phyloP scores from a whole-genome alignment of 805 yeast genomes.

The Wickerhamomyces tratensis region DNA sequence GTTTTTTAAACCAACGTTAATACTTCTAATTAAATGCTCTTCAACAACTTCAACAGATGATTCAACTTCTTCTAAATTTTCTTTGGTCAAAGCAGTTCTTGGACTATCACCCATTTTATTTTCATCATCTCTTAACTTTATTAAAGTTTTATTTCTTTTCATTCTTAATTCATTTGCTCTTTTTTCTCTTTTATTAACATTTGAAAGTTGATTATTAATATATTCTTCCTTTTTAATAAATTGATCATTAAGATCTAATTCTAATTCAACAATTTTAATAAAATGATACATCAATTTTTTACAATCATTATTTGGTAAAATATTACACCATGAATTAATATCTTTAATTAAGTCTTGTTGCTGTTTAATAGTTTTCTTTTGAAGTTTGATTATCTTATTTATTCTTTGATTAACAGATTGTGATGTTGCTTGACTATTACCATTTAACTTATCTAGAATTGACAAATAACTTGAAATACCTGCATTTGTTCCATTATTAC shows the following conservation, averaged over 20 bases:
- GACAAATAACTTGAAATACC: constrained; percentile 2
- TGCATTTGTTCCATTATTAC: background rate
- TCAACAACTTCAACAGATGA: constrained; percentile 43
- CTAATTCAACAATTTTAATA: constrained; percentile 26
- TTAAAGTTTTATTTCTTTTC: constrained; percentile 27
- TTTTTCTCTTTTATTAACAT: constrained; percentile 40
- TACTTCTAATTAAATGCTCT: constrained; percentile 38
- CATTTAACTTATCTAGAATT: constrained; percentile 15
- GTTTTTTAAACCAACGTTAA: constrained; percentile 33
- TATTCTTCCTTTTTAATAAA: constrained; percentile 32
- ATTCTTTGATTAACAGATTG: constrained; percentile 22
- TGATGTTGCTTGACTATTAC: constrained; percentile 16
- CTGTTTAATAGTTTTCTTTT: constrained; percentile 26
- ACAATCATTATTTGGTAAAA: constrained; percentile 29
- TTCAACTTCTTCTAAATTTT: constrained; percentile 40
- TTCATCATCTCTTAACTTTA: constrained; percentile 31
- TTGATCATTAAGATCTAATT: constrained; percentile 27
- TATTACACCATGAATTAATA: constrained; percentile 30
- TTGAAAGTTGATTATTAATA: constrained; percentile 31
- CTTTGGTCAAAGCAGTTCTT: constrained; percentile 32
- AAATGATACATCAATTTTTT: constrained; percentile 30
- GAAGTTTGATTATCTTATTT: constrained; percentile 27
- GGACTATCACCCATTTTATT: constrained; percentile 37
- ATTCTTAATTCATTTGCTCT: constrained; percentile 30
- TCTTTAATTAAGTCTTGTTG: constrained; percentile 31